phyloP scores from a whole-genome alignment of 352 stramenopile species.

The Phytophthora tubulina region DNA sequence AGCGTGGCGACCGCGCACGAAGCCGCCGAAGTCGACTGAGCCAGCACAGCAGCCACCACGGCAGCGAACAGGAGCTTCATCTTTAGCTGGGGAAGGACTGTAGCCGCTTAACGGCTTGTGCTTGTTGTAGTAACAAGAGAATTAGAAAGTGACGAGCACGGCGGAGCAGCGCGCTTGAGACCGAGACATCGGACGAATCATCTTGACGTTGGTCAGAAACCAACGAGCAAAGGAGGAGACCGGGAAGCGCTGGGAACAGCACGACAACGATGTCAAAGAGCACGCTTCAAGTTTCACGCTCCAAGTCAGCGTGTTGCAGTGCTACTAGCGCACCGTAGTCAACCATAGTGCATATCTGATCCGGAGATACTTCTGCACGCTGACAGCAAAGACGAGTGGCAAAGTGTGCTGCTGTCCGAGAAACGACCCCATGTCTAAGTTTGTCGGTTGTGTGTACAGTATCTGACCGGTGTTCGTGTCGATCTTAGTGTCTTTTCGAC shows the following conservation, averaged over 20 bases:
- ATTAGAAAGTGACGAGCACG: conserved; percentile 26
- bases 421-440: too few species aligned
- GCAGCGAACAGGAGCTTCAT: conserved; percentile 39
- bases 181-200: neutral
- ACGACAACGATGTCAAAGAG: neutral
- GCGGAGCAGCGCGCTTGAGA: neutral
- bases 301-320: neutral
- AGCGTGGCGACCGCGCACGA: conserved; percentile 29
- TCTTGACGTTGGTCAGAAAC: conserved; percentile 7
- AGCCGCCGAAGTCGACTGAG: conserved; percentile 2
- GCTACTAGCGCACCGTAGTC: neutral
- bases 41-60: conserved; percentile 8
- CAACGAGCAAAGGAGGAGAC: conserved; percentile 4
- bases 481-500: conserved; percentile 12
- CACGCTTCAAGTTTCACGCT: conserved; percentile 2
- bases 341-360: neutral
- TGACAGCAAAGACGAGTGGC: neutral
- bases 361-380: neutral
- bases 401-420: neutral
- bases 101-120: conserved; percentile 9
- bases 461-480: neutral
- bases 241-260: neutral
- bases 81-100: conserved; percentile 12
- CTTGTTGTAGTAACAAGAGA: conserved; percentile 22
- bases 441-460: neutral